Conservation (phyloP, 73 alveolate genomes). For the Uronychia setigera region DNA sequence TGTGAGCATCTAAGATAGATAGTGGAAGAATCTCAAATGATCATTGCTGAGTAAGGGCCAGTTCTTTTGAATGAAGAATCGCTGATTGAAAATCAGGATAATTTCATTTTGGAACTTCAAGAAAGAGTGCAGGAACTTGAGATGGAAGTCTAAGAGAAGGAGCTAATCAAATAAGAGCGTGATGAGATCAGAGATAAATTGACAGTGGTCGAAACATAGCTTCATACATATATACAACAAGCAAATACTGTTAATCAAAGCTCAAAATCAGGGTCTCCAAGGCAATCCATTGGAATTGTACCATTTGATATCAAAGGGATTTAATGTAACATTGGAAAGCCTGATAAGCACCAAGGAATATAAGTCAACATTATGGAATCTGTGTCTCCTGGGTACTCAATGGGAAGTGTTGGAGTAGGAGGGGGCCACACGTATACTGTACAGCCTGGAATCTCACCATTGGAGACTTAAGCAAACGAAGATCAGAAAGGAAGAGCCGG, state of each 20-base stretch:
- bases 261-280: background rate
- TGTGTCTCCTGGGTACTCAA: background rate
- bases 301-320: background rate
- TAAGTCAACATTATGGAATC: background rate
- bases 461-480: too few species aligned
- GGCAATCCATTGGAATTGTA: background rate
- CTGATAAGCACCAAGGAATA: background rate
- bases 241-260: background rate
- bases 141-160: background rate
- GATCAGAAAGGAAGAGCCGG: too few species aligned
- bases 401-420: background rate
- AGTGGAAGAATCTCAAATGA: background rate
- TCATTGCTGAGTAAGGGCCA: background rate
- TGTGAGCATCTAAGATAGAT: background rate
- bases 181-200: background rate
- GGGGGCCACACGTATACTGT: background rate
- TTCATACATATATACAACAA: background rate
- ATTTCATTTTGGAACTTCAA: background rate
- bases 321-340: background rate
- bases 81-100: background rate
- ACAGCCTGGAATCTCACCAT: background rate
- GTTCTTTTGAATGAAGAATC: background rate
- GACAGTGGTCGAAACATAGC: background rate
- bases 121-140: background rate
- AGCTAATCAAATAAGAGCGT: background rate